Base-by-base conservation (phyloP, 257 asterid genomes). In the Ehretia macrophylla region DNA sequence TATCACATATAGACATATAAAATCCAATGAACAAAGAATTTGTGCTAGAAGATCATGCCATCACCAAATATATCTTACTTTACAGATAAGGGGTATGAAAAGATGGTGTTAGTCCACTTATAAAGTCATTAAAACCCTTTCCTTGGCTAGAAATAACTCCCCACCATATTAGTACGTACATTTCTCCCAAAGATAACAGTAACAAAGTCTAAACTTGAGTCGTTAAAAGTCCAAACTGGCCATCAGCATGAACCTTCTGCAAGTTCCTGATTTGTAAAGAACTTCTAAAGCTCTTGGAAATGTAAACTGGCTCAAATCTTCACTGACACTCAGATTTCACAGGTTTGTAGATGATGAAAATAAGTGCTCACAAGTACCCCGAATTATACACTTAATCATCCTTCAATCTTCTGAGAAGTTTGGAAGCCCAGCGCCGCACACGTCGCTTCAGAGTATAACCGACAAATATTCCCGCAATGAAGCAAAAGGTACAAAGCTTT, bases 371-470 rank as follows among this genome's bases (percentile, higher is more conserved):
- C 56, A 21, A 5, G 56, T 19, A 19, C 14, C 9, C 10, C 5
- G 17, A 52, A 21, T 27, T 17, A 20, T n/a, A 46, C 21, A 48
- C 32, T 82, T 59, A 88, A 21, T 85, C 90, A 64, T 86, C 90
- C 69, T 83, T 85, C 68, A 85, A 50, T 68, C 73, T 77, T 69
- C 71, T 67, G 42, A 90, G 77, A 61, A 90, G 68, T 57, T 51
- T 85, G 32, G 91, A 76, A 20, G 90, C 94, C 96, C 96, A 87
- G 18, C 82, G 82, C 32, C 75, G 76, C 48, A 90, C 95, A 27
- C 86, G 85, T 55, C 77, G 69, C 78, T 90, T 90, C 81, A 90
- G 76, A 5, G 95, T 83, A 77, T 81, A 90, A 56, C 96, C 98
- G 37, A 71, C 81, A 58, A 87, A 12, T 44, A 83, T 58, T 68